These are phyloP conservation scores for Schizosaccharomyces osmophilus DNA, from an alignment of 805 yeast species.

Conservation along the genomic window DNA sequence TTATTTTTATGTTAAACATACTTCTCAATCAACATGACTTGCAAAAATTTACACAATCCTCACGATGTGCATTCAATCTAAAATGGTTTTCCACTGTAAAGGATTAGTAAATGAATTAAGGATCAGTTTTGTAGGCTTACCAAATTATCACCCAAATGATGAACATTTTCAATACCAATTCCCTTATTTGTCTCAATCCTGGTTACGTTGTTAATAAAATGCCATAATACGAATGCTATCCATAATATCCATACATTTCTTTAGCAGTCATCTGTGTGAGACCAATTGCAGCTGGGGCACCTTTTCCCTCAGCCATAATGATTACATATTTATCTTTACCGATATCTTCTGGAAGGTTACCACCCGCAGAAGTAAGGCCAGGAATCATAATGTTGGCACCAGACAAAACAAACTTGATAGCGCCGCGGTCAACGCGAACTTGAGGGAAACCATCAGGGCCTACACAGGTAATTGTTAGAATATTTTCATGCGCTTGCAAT, in stretches of 20 bases:
- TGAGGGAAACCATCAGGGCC: constrained; percentile 60
- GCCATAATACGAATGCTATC: background rate
- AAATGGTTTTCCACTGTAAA: background rate
- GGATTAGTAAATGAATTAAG: background rate
- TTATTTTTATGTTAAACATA: too few relatives aligned
- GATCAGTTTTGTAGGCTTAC: background rate
- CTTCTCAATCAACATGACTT: too few relatives aligned
- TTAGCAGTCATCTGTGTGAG: constrained; percentile 20
- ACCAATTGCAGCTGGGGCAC: constrained; percentile 77
- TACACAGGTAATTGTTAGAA: background rate
- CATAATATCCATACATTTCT: background rate
- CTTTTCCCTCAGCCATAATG: constrained; percentile 81
- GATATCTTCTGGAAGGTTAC: constrained; percentile 20
- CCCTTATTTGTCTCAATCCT: constrained; percentile 39
- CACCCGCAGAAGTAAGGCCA: constrained; percentile 11
- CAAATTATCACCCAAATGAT: constrained; percentile 47
- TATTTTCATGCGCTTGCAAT: background rate
- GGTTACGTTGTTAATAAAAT: background rate
- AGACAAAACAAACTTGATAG: constrained; percentile 78
- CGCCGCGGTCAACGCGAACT: constrained; percentile 85
- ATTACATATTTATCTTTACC: constrained; percentile 50
- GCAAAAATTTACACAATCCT: too few relatives aligned
- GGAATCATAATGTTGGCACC: constrained; percentile 21
- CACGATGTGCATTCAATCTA: background rate
- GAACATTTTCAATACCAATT: constrained; percentile 63